phyloP scores from a whole-genome alignment of 2,329 filamentous ascomycete genomes.

The Claviceps africana region DNA sequence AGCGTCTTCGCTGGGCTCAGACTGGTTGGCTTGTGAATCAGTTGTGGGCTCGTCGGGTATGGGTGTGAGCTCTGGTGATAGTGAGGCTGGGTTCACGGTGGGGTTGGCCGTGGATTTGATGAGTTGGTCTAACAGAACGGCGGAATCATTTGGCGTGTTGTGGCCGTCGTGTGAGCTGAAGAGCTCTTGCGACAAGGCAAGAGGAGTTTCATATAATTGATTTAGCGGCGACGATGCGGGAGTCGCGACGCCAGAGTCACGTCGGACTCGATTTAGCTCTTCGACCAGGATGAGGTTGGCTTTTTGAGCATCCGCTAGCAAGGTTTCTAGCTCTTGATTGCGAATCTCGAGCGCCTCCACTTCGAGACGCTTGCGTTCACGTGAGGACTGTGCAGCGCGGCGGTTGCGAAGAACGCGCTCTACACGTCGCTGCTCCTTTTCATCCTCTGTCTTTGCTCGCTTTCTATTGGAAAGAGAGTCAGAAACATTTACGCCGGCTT shows the following conservation, averaged over 20 bases:
- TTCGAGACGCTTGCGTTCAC: slow-evolving; percentile 79
- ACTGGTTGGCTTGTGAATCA: slow-evolving; percentile 9
- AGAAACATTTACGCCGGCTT: neutral
- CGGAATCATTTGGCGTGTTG: slow-evolving; percentile 15
- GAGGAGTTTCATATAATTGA: slow-evolving; percentile 29
- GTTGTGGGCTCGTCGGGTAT: slow-evolving; percentile 27
- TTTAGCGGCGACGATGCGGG: slow-evolving; percentile 28
- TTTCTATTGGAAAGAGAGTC: slow-evolving; percentile 42
- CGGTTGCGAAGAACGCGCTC: slow-evolving; percentile 95
- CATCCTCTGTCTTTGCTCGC: slow-evolving; percentile 95
- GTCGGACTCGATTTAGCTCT: slow-evolving; percentile 35
- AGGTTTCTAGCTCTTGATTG: slow-evolving; percentile 55
- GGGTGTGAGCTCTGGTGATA: slow-evolving; percentile 43
- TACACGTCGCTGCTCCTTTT: slow-evolving; percentile 95
- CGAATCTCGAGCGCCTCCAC: slow-evolving; percentile 73
- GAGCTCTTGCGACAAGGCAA: slow-evolving; percentile 45
- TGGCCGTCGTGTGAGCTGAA: slow-evolving; percentile 35
- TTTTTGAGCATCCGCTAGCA: slow-evolving; percentile 46
- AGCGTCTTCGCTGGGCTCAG: slow-evolving; percentile 13
- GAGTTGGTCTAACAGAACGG: slow-evolving; percentile 29
- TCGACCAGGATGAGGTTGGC: slow-evolving; percentile 34
- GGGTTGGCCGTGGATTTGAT: slow-evolving; percentile 24
- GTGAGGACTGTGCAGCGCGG: slow-evolving; percentile 87
- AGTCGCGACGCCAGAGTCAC: slow-evolving; percentile 27
- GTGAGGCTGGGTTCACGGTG: slow-evolving; percentile 47